Evolutionary conservation across 1,284 basidiomycete species (phyloP).

Genomic region (Leucoagaricus sp.): DNA sequence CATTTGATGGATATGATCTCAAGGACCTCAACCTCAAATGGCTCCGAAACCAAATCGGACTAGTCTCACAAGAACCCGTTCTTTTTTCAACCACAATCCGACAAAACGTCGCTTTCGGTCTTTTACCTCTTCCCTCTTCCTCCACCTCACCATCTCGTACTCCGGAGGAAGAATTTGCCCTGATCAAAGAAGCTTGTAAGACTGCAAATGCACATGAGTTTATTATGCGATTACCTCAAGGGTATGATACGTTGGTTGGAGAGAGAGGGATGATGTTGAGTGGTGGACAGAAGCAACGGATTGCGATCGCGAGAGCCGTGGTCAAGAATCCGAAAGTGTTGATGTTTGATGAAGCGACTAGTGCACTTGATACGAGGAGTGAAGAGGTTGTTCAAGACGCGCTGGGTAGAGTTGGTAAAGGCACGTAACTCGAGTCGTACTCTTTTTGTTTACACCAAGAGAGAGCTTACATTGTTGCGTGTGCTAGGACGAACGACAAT

Average conservation of each 20-base stretch:
- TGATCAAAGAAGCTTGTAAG: conserved; percentile 83
- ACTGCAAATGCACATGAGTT: conserved; percentile 92
- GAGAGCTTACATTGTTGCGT: conserved; percentile 42
- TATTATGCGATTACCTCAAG: conserved; percentile 76
- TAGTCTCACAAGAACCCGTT: conserved; percentile 85
- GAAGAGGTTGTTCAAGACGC: conserved; percentile 94
- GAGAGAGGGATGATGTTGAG: conserved; percentile 88
- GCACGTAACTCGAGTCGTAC: conserved; percentile 30
- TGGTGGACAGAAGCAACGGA: conserved; percentile 88
- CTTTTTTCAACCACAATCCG: conserved; percentile 68
- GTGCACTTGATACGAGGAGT: conserved; percentile 83
- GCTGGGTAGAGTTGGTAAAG: conserved; percentile 82
- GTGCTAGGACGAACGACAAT: conserved; percentile 67
- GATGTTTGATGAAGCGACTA: conserved; percentile 84
- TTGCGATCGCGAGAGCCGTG: conserved; percentile 88
- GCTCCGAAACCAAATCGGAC: conserved; percentile 85
- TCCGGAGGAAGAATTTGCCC: conserved; percentile 71
- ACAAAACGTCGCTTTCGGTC: conserved; percentile 82
- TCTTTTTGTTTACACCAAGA: conserved; percentile 19
- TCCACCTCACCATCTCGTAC: too few species aligned
- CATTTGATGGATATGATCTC: conserved; percentile 77
- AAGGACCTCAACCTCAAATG: conserved; percentile 81
- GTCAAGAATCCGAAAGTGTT: conserved; percentile 84
- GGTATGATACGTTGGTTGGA: conserved; percentile 88
- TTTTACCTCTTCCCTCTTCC: too few species aligned